phyloP scores from a whole-genome alignment of 164 flowering plant species.

The Liriodendron chinense region DNA sequence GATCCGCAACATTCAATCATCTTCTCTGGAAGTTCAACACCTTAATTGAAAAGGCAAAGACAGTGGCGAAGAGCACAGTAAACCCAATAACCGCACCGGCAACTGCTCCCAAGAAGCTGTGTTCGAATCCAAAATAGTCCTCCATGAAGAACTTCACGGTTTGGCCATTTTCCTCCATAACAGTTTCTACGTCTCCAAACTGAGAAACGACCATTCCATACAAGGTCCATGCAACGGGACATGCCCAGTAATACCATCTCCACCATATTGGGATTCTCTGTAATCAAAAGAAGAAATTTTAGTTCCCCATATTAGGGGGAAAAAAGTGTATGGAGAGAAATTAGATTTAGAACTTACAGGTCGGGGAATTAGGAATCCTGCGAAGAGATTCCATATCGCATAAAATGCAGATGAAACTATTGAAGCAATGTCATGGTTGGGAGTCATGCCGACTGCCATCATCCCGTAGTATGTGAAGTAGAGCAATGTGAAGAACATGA shows the following conservation, averaged over 20 bases:
- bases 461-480: constrained; percentile 50
- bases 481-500: constrained; percentile 37
- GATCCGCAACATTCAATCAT: constrained; percentile 9
- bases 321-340: not conserved
- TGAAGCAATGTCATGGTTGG: constrained; percentile 37
- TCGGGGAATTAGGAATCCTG: constrained; percentile 38
- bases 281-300: not conserved
- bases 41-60: constrained; percentile 46
- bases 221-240: constrained; percentile 55
- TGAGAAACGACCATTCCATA: constrained; percentile 40
- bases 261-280: constrained; percentile 40
- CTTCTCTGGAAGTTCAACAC: constrained; percentile 50
- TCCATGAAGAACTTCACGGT: constrained; percentile 31
- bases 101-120: constrained; percentile 36
- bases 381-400: constrained; percentile 37
- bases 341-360: constrained; percentile 23
- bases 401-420: constrained; percentile 34
- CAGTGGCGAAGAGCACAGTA: constrained; percentile 33
- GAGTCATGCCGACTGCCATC: constrained; percentile 45
- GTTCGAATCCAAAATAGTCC: constrained; percentile 35
- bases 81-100: constrained; percentile 34
- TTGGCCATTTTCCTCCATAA: not conserved
- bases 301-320: not conserved
- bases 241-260: constrained; percentile 58
- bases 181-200: constrained; percentile 29